Percentiles rank a stretch among this genome's conserved stretches.
These are phyloP conservation scores for Sporothrix mexicana DNA, from an alignment of 2,329 filamentous ascomycete genomes.

Conservation along the genomic window DNA sequence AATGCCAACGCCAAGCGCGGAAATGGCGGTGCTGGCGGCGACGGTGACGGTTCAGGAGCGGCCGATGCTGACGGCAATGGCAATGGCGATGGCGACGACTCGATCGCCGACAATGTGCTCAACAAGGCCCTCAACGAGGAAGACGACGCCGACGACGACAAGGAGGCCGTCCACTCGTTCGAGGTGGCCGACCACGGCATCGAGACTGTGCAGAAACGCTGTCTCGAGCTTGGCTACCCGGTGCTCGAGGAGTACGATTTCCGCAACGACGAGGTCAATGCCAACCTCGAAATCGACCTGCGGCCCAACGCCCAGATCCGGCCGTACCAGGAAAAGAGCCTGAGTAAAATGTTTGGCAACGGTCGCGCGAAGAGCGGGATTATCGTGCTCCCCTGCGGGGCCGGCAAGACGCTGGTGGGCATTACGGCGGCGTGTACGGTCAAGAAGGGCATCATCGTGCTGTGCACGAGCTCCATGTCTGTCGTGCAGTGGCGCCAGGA, in stretches of 20 bases:
- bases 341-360: constrained; percentile 99
- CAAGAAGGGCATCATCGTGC: constrained; percentile 92
- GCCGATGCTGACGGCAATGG: constrained; percentile 5
- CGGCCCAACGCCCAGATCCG: constrained; percentile 88
- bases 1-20: not conserved
- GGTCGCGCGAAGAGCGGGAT: constrained; percentile 96
- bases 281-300: constrained; percentile 91
- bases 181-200: constrained; percentile 84
- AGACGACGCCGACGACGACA: constrained; percentile 80
- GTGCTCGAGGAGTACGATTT: constrained; percentile 98
- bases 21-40: not conserved
- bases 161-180: constrained; percentile 89
- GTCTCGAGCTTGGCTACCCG: constrained; percentile 82
- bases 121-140: constrained; percentile 57
- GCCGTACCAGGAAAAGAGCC: constrained; percentile 93
- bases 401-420: constrained; percentile 96
- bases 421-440: constrained; percentile 98
- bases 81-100: not conserved
- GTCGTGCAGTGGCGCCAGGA: constrained; percentile 96
- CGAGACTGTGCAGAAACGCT: constrained; percentile 86
- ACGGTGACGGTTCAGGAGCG: not conserved
- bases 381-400: constrained; percentile 94
- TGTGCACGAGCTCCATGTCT: constrained; percentile 97
- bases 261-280: constrained; percentile 84
- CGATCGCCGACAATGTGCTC: constrained; percentile 59